Evolutionary conservation across 768 basidiomycete genomes (phyloP).

Genomic region (Cystobasidium ongulense): DNA sequence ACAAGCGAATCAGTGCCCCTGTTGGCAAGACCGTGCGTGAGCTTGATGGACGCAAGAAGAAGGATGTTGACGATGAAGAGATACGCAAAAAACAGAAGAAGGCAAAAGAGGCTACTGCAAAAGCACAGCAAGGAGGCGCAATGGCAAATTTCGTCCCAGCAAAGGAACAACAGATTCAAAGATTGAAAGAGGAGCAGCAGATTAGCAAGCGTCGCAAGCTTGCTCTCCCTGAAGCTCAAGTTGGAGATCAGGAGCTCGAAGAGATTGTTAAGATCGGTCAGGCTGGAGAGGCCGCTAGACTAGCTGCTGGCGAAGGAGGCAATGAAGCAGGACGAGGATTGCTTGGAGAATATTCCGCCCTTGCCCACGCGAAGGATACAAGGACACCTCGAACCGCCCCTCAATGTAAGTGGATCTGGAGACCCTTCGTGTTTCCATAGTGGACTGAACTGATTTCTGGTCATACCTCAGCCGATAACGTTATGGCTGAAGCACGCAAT

Average conservation of each 20-base stretch:
- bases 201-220: conserved; percentile 80
- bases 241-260: conserved; percentile 87
- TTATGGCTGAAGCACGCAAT: conserved; percentile 90
- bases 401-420: conserved; percentile 60
- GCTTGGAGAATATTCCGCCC: conserved; percentile 81
- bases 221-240: conserved; percentile 77
- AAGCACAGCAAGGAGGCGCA: conserved; percentile 45
- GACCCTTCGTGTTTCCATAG: conserved; percentile 7
- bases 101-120: conserved; percentile 53
- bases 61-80: conserved; percentile 87
- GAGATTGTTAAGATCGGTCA: conserved; percentile 98
- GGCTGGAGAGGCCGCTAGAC: conserved; percentile 78
- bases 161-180: conserved; percentile 85
- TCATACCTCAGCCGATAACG: conserved; percentile 67
- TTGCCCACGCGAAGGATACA: conserved; percentile 81
- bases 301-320: conserved; percentile 66
- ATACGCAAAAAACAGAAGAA: conserved; percentile 79
- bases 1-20: conserved; percentile 70
- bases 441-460: neutral
- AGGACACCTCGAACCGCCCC: conserved; percentile 90
- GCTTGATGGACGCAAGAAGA: conserved; percentile 72
- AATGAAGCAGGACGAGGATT: conserved; percentile 72
- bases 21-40: conserved; percentile 39
- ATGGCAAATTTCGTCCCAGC: conserved; percentile 90
- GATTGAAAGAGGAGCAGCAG: conserved; percentile 92